A percentile compares a stretch with the other conserved stretches of the same genome.
phyloP scores from a whole-genome alignment of 2,329 filamentous ascomycete species.

The Penicillium sp. region DNA sequence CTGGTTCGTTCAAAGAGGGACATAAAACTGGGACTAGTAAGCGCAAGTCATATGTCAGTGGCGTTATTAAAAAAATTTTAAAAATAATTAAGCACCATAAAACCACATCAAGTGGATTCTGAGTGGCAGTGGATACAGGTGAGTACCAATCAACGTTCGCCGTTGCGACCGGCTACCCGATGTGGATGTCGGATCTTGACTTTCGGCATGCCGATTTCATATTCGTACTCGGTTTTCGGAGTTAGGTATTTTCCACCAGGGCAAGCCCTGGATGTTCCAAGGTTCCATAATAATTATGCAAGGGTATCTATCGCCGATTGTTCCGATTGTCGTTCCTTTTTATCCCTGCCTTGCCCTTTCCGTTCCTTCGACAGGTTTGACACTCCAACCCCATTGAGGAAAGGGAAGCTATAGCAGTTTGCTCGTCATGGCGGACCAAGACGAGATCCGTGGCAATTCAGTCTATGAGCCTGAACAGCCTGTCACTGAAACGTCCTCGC shows the following conservation, averaged over 20 bases:
- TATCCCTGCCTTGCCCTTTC: neutral
- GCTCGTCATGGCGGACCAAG: neutral
- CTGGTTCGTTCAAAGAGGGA: neutral
- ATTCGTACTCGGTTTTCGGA: neutral
- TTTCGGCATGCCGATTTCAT: slow-evolving; percentile 1
- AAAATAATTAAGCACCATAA: neutral
- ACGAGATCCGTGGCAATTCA: slow-evolving; percentile 3
- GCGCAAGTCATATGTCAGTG: neutral
- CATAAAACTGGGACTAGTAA: neutral
- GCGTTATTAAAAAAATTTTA: neutral
- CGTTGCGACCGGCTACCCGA: slow-evolving; percentile 1
- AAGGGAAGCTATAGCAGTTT: neutral
- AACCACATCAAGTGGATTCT: neutral
- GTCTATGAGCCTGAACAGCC: neutral
- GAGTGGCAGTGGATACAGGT: neutral
- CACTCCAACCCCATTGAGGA: neutral
- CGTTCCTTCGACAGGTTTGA: neutral
- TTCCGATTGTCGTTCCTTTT: neutral
- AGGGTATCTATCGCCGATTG: neutral
- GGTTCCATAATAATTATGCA: neutral
- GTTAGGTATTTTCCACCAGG: neutral
- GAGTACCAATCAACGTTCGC: neutral
- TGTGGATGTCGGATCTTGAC: neutral
- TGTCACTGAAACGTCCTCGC: neutral
- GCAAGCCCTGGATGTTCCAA: neutral